Evolutionary conservation across 805 yeast species (phyloP).

Genomic region (Suhomyces emberorum): DNA sequence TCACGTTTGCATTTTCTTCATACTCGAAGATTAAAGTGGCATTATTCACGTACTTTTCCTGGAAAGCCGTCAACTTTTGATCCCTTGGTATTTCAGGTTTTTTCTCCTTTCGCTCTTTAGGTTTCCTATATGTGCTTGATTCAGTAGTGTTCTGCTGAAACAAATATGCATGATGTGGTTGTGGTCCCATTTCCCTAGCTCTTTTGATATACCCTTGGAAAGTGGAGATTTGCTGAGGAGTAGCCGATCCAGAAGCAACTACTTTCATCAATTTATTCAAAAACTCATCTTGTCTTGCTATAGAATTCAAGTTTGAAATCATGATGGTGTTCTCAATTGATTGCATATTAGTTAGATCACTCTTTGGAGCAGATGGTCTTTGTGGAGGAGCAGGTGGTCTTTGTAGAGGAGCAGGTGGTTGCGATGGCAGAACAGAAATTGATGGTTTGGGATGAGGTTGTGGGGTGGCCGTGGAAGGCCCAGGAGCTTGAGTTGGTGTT

Average conservation of each 20-base stretch:
- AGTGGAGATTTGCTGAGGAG: constrained; percentile 64
- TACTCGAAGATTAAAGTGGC: constrained; percentile 84
- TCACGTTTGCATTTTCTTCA: constrained; percentile 69
- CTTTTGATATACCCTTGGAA: constrained; percentile 79
- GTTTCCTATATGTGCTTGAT: constrained; percentile 8
- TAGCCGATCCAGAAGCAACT: constrained; percentile 82
- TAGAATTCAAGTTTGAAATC: constrained; percentile 78
- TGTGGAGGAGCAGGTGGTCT: not conserved
- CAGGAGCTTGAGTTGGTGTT: not conserved
- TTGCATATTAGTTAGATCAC: constrained; percentile 38
- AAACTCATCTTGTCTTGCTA: constrained; percentile 71
- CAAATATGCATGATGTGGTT: constrained; percentile 36
- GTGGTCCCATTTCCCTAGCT: constrained; percentile 75
- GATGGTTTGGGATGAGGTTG: not conserved
- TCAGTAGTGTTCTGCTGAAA: constrained; percentile 12
- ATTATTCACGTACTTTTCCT: constrained; percentile 62
- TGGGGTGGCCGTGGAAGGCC: not conserved
- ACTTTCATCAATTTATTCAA: constrained; percentile 72
- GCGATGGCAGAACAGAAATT: not conserved
- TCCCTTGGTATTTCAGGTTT: constrained; percentile 34
- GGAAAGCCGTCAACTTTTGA: constrained; percentile 69
- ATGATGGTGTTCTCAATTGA: constrained; percentile 71
- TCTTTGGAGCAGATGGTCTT: constrained; percentile 2
- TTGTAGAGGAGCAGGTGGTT: constrained; percentile 1
- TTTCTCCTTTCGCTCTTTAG: constrained; percentile 14